Percentiles rank a stretch among this genome's conserved stretches.
Evolutionary conservation across 345 rosid species (phyloP).

Genomic region (Capsella bursapastoris): DNA sequence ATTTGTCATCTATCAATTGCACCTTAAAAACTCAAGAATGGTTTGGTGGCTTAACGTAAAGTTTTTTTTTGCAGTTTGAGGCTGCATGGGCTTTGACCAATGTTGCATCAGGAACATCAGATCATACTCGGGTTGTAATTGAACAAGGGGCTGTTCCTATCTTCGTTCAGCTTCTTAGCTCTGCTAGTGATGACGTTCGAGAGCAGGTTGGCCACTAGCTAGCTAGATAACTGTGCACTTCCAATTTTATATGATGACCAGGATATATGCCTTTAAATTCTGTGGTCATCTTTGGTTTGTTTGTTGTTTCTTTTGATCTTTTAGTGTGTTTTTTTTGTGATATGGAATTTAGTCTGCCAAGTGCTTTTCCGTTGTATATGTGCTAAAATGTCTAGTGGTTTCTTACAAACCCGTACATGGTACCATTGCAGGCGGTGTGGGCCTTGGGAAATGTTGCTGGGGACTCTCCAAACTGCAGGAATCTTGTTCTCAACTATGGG

Average conservation of each 20-base stretch:
- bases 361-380: neutral
- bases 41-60: conserved; percentile 24
- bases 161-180: conserved; percentile 80
- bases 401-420: conserved; percentile 16
- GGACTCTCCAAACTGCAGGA: conserved; percentile 73
- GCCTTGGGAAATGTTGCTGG: conserved; percentile 86
- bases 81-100: conserved; percentile 96
- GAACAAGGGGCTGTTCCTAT: conserved; percentile 81
- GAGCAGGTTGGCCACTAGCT: conserved; percentile 66
- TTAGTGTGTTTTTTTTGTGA: neutral
- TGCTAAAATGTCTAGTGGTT: conserved; percentile 1
- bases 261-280: conserved; percentile 18
- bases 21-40: conserved; percentile 14
- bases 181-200: conserved; percentile 83
- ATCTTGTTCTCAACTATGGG: conserved; percentile 69
- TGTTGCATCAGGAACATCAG: conserved; percentile 90
- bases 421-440: conserved; percentile 65
- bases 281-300: neutral
- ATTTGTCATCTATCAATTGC: neutral
- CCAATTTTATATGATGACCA: conserved; percentile 11
- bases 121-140: conserved; percentile 80
- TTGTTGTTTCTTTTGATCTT: conserved; percentile 6
- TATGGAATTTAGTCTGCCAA: conserved; percentile 21
- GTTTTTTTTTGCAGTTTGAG: conserved; percentile 62
- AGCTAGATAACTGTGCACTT: conserved; percentile 3